Percentiles rank a stretch among this genome's conserved stretches.
Evolutionary conservation across 257 asterid species (phyloP).

Genomic region (Hygrophila difformis): DNA sequence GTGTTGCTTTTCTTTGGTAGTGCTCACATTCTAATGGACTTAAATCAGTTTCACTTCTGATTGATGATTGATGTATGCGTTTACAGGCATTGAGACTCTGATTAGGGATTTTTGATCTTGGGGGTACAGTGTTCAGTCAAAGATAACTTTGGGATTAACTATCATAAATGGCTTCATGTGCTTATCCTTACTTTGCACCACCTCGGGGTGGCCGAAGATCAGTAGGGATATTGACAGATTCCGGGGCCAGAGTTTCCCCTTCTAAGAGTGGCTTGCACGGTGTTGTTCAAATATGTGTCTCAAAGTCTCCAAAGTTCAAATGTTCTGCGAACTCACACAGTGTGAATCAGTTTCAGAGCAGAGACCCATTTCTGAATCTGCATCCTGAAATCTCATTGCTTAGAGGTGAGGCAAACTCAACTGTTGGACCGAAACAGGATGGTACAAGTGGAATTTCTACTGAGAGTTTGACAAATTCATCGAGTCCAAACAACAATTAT

Average conservation of each 20-base stretch:
- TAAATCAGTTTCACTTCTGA: neutral
- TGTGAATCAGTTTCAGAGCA: conserved; percentile 53
- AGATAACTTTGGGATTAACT: conserved; percentile 12
- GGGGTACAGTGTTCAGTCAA: conserved; percentile 10
- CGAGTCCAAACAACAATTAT: conserved; percentile 37
- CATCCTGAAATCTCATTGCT: conserved; percentile 91
- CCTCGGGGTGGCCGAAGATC: conserved; percentile 49
- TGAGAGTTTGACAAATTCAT: conserved; percentile 46
- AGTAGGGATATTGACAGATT: conserved; percentile 38
- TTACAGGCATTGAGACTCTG: conserved; percentile 14
- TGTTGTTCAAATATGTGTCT: conserved; percentile 24
- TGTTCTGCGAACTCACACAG: conserved; percentile 60
- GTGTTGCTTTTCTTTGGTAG: too few species aligned
- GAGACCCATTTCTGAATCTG: conserved; percentile 69
- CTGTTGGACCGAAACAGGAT: conserved; percentile 44
- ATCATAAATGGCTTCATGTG: conserved; percentile 53
- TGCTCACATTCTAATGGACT: too few species aligned
- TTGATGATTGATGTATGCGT: neutral
- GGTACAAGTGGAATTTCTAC: conserved; percentile 39
- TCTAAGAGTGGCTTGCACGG: conserved; percentile 30
- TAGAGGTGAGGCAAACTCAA: conserved; percentile 57
- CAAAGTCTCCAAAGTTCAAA: conserved; percentile 34
- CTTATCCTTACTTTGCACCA: conserved; percentile 42
- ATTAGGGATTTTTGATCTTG: conserved; percentile 17
- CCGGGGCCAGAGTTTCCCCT: conserved; percentile 45